Percentiles rank a stretch among this genome's conserved stretches.
Conservation (phyloP, 1,284 basidiomycete species). For the Rhodotorula sp. region DNA sequence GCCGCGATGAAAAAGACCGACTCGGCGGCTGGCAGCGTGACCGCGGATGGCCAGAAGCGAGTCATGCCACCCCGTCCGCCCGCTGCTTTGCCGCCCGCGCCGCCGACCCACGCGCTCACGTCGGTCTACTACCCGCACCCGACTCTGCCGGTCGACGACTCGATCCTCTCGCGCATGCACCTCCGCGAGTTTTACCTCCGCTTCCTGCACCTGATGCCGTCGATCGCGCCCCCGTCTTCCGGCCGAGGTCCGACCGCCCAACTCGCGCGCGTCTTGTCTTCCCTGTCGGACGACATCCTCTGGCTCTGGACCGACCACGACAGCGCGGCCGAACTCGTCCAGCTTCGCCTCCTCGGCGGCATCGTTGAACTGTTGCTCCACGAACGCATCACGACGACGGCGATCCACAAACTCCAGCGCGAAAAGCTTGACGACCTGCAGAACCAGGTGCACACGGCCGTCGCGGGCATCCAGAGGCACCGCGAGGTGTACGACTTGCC, state of each 20-base stretch:
- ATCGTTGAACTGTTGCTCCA: constrained; percentile 13
- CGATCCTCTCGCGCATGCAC: constrained; percentile 20
- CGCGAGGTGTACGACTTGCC: constrained; percentile 13
- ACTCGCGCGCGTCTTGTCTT: constrained; percentile 11
- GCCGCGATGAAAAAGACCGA: neutral
- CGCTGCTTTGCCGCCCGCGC: neutral
- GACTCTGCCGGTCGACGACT: constrained; percentile 7
- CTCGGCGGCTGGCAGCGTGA: neutral
- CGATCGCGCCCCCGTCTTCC: neutral
- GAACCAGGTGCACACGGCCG: constrained; percentile 7
- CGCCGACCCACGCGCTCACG: constrained; percentile 2
- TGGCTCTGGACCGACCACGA: constrained; percentile 24
- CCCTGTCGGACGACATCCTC: constrained; percentile 18
- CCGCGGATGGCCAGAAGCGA: constrained; percentile 7
- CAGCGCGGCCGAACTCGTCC: constrained; percentile 11
- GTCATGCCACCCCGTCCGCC: constrained; percentile 10
- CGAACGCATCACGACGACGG: constrained; percentile 2
- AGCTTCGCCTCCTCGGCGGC: constrained; percentile 16
- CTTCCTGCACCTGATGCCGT: constrained; percentile 17
- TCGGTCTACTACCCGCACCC: constrained; percentile 5
- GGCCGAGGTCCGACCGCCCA: neutral
- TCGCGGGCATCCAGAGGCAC: constrained; percentile 12
- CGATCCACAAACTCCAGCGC: neutral
- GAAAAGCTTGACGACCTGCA: constrained; percentile 6
- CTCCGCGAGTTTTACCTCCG: constrained; percentile 29